Percentiles rank a stretch among this genome's conserved stretches.
Conservation (phyloP, 176 grass and related monocot species). For the Cenchrus americanus region DNA sequence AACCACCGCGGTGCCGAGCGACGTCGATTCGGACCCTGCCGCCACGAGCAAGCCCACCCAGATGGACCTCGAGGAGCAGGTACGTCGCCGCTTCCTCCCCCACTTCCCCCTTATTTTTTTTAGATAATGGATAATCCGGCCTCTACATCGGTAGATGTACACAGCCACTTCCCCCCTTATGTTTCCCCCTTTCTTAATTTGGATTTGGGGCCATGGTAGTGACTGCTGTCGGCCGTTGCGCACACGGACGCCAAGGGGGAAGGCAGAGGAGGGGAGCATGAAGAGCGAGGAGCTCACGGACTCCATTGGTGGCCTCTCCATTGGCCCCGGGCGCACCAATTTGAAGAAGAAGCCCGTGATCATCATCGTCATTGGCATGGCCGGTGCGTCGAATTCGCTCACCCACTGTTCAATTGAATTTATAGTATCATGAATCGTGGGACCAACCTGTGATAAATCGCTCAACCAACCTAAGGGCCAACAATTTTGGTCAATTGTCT, state of each 20-base stretch:
- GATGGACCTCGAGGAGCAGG: conserved; percentile 60
- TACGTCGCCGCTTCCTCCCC: not conserved
- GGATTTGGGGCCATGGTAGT: not conserved
- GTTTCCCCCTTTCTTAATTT: not conserved
- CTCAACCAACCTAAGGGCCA: not conserved
- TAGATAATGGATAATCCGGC: too few species aligned
- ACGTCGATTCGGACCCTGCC: conserved; percentile 34
- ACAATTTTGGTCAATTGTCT: not conserved
- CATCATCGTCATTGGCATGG: conserved; percentile 90
- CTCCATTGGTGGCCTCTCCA: conserved; percentile 73
- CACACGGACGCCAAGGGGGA: conserved; percentile 50
- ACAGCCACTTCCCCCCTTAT: too few species aligned
- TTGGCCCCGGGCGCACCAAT: conserved; percentile 44
- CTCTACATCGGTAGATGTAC: too few species aligned
- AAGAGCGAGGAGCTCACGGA: conserved; percentile 71
- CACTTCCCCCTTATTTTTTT: too few species aligned
- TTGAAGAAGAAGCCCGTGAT: conserved; percentile 96
- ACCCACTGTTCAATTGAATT: not conserved
- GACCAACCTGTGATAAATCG: not conserved
- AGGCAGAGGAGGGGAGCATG: conserved; percentile 45
- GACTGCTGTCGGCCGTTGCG: not conserved
- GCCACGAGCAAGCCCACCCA: conserved; percentile 39
- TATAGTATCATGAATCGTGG: not conserved
- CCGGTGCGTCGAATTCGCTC: conserved; percentile 49
- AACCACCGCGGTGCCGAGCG: conserved; percentile 16